Base-by-base conservation (phyloP, 2,329 filamentous ascomycete genomes). In the Monosporascus sp. region DNA sequence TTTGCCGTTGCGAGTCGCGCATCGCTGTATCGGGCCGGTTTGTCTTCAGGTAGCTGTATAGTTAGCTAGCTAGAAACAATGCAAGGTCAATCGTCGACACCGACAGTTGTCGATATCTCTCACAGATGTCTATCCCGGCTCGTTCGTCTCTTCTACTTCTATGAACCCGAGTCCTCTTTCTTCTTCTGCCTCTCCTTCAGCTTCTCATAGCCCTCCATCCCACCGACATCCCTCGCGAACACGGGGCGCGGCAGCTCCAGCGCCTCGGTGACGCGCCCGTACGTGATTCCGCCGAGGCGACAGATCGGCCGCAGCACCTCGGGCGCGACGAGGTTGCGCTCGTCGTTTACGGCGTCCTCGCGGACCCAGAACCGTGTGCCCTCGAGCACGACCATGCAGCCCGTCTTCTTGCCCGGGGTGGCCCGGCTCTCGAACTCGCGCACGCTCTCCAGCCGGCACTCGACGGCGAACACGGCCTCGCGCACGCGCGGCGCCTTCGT, bases 301-400 rank as follows among this genome's bases (percentile, higher is more conserved):
- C 83, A 83, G 17, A 96, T 79, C 0, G 93, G 90, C 57, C 82
- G 82, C 52, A 97, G 72, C 8, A 95, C 78, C 73, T 86, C 79
- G 11, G 89, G 83, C 69, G 95, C 88, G 53, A 97, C 77, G 43
- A 89, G 63, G 60, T 84, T 90, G 65, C 77, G 80, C 8, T 90
- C 86, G 66, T 89, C 83, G 62, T 96, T 89, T 56, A 96, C 75
- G 2, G 91, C 91, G 72, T 97, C 93, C 67, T 95, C 90, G 50
- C 92, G 75, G 2, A 86, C 90, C 90, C 92, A 97, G 67, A 97
- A 96, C 27, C 86, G 79, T 36, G 88, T 85, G 0, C 90, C 93
- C 73, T 97, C 90, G 14, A 97, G 77, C 36, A 96, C 80, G 2
- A 82, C 87, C 57, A 96, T 65, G 4, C 87, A 86, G 1, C 87